Base-by-base conservation (phyloP, 2,329 filamentous ascomycete species). In the Cercospora zeina region DNA sequence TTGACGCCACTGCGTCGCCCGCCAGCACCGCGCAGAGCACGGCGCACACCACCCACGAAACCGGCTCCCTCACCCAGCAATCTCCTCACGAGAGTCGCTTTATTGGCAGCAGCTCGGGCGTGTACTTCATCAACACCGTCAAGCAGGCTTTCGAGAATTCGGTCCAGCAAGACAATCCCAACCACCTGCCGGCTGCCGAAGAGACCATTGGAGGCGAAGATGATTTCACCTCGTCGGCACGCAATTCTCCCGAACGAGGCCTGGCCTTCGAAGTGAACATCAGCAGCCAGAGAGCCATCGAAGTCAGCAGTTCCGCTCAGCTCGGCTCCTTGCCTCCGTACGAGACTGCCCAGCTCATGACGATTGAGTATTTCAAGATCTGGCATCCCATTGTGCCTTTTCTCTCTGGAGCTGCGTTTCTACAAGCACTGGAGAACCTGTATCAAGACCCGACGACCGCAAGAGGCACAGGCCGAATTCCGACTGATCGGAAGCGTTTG, bases 381-480 rank as follows among this genome's bases (percentile, higher is more conserved):
- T 83, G 81, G 80, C 81, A 83, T 73, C 80, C 80, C 0, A 71
- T 83, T 11, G 81, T 83, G 61, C 81, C 81, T 0, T 82, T 83
- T 62, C 66, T 83, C 3, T 80, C 83, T 53, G 81, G 81, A 0
- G 81, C 79, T 0, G 78, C 77, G 1, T 81, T 82, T 53, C 67
- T 83, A 24, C 74, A 77, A 33, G 74, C 78, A 13, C 75, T 83
- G 66, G 76, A 81, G 39, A 66, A 68, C 10, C 72, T 81, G 42
- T 81, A 82, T n/a, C 54, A 59, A n/a, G 65, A 68, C 21, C 63
- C 63, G 3, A 56, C 54, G 37, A 63, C 57, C 4, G 30, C 66
- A 69, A 74, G 74, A 73, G 72, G n/a, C 65, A 70, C 4, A 34
- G 54, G 54, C 55, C 62, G 27, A 49, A 62, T 24, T 55, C 61